Percentiles rank a stretch among this genome's conserved stretches.
phyloP scores from a whole-genome alignment of 345 rosid species.

The sweet orange (Citrus sinensis) region DVS_A1.0 CM039169.1:32008001-32008500 shows the following conservation, averaged over 20 bases:
- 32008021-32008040: background rate
- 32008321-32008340: background rate
- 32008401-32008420: background rate
- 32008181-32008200: background rate
- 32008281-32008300: slow-evolving; percentile 1
- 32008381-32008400: background rate
- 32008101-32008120: slow-evolving; percentile 5
- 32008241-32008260: background rate
- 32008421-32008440: background rate
- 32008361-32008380: background rate
- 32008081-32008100: slow-evolving; percentile 33
- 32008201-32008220: background rate
- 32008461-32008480: background rate
- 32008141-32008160: background rate
- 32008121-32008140: slow-evolving; percentile 10
- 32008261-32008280: background rate
- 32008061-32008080: slow-evolving; percentile 64
- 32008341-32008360: background rate
- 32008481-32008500: background rate
- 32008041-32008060: slow-evolving; percentile 18
- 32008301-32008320: background rate
- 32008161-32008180: slow-evolving; percentile 17
- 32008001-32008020: slow-evolving; percentile 10
- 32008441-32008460: background rate
- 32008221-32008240: background rate